Base-by-base conservation (phyloP, 2,329 filamentous ascomycete genomes). In the Xylariaceae sp. region DNA sequence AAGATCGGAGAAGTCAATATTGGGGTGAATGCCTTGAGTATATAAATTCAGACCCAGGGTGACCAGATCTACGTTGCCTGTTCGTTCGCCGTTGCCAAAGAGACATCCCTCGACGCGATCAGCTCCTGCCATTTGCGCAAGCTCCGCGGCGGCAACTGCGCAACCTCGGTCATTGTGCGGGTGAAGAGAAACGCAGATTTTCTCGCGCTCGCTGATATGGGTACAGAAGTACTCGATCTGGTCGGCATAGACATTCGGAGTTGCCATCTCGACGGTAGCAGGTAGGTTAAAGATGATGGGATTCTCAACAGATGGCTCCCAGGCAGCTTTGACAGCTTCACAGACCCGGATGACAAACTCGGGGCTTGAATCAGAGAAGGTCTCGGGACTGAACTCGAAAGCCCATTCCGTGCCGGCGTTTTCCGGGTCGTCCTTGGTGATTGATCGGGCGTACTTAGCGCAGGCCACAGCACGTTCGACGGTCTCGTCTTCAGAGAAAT, bases 261-360 rank as follows among this genome's bases (percentile, higher is more conserved):
- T 96, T 0, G 89, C 76, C 85, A 96, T 86, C 74, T 99, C 94
- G 37, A 97, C 92, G 0, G 94, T 99, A 1, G 94, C 92, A 0
- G 94, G 92, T 50, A 99, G 80, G 75, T 97, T 97, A 80, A 99
- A 94, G 69, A 99, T 95, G 71, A 99, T 89, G 47, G 87, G 89
- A 64, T 84, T 86, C 71, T 89, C 83, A 40, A 77, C 83, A 0
- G 82, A 84, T 0, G 94, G 92, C 59, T 80, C 91, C 94, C 94
- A 99, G 0, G 91, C 94, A 4, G 79, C 86, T 80, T 96, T 96
- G 66, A 97, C 92, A 35, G 92, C 92, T 69, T 95, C 85, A 71
- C 94, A 97, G 42, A 97, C 80, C 68, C 86, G 74, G 35, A 97
- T 74, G 12, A 84, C 89, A 67, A 88, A 97, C 41, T 95, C 91